Percentiles rank a stretch among this genome's conserved stretches.
Conservation (phyloP, 148 eudicot genomes). For the Fagopyrum tataricum region DNA sequence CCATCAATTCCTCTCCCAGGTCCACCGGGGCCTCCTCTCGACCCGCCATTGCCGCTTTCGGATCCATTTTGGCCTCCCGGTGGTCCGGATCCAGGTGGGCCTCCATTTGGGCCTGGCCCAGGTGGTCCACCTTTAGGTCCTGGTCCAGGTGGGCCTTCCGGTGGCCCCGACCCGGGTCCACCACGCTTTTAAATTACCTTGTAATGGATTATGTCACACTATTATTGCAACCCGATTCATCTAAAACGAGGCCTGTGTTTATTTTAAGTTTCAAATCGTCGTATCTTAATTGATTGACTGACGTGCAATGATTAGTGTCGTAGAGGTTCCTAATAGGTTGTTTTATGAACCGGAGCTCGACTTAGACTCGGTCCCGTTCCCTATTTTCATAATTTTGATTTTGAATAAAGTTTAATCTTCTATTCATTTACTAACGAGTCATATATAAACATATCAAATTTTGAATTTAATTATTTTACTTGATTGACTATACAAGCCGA, state of each 20-base stretch:
- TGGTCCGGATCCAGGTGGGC: conserved; percentile 5
- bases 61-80: conserved; percentile 10
- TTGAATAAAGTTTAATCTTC: too few relatives aligned
- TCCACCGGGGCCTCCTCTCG: conserved; percentile 1
- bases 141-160: neutral
- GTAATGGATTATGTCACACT: too few relatives aligned
- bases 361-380: too few relatives aligned
- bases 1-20: conserved; percentile 6
- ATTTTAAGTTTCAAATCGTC: neutral
- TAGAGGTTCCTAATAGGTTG: neutral
- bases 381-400: too few relatives aligned
- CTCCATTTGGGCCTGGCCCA: neutral
- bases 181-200: neutral
- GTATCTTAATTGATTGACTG: neutral
- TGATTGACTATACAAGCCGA: too few relatives aligned
- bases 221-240: neutral
- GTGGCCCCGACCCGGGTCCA: neutral
- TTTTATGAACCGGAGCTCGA: too few relatives aligned
- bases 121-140: neutral
- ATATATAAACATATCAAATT: too few relatives aligned
- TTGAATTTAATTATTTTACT: too few relatives aligned
- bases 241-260: neutral
- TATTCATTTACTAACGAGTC: too few relatives aligned
- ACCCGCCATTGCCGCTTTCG: neutral
- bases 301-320: neutral